A percentile compares a stretch with the other conserved stretches of the same genome.
phyloP scores from a whole-genome alignment of 2,329 filamentous ascomycete species.

The Fusarium sacchari region DNA sequence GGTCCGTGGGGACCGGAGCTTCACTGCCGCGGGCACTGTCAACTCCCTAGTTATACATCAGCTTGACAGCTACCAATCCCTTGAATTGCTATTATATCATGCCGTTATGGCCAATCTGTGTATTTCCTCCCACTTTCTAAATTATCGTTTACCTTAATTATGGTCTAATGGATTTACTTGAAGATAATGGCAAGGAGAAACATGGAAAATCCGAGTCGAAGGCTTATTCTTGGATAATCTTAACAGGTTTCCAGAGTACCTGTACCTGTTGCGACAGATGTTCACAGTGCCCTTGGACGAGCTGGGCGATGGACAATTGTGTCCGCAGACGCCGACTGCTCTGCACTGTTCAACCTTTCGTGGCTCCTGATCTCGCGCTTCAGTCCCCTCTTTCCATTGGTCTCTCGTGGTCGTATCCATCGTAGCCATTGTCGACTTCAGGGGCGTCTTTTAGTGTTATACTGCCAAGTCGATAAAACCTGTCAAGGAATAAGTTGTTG shows the following conservation, averaged over 20 bases:
- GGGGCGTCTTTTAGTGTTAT: background rate
- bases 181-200: background rate
- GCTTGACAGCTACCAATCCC: background rate
- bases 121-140: background rate
- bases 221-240: rapidly evolving
- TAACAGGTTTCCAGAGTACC: background rate
- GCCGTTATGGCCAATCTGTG: too few relatives aligned
- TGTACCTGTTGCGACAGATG: background rate
- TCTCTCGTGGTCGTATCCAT: rapidly evolving
- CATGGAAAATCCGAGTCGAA: rapidly evolving
- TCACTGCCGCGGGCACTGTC: background rate
- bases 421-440: rapidly evolving
- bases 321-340: background rate
- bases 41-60: background rate
- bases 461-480: background rate
- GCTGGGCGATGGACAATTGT: background rate
- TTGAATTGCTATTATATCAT: too few relatives aligned
- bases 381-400: rapidly evolving
- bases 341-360: background rate
- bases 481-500: background rate
- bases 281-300: background rate
- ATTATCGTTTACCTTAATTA: background rate
- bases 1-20: background rate
- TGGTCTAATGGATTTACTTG: background rate
- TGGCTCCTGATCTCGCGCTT: background rate